Evolutionary conservation across 2,329 filamentous ascomycete genomes (phyloP), one percentile per base, ranked within the genome.

Genomic region (Colletotrichum musae): DNA sequence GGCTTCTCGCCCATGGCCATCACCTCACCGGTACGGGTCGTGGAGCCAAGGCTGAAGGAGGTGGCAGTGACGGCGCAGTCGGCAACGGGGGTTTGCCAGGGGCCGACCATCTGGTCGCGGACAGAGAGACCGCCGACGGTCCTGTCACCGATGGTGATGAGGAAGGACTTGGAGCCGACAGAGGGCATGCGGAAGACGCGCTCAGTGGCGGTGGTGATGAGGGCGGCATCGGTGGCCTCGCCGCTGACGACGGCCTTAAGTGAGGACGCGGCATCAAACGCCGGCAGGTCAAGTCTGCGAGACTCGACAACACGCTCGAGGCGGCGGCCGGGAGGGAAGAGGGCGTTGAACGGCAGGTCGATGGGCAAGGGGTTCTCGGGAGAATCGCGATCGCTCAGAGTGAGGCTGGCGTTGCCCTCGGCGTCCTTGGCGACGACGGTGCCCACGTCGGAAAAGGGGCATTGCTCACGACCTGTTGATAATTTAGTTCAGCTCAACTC

Each of bases 1-100:
- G 95, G 94, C 81, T 93, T 96, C 82, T 98, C 95, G 41, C 96
- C 96, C 92, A 97, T 97, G 1, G 94, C 92, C 94, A 98, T 97
- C n/a, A 95, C 95, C 80, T 98, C 96, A 73, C 96, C 96, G 32
- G 91, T 93, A 75, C 88, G 91, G 56, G 92, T 87, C 69, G 92
- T 93, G 16, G 87, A 83, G 16, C 85, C 86, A 7, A 88, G 76
- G 54, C 90, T 88, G 74, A 97, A 90, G 2, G 94, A 92, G 0
- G 94, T 95, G 0, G 93, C 91, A 24, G 95, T 98, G 26, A 98
- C 95, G 3, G 94, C 95, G 56, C 97, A 95, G 79, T 99, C 95
- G 4, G 96, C 92, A 15, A 98, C 94, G 3, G 96, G 96, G 13
- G 92, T 93, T 79, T 98, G 96, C 95, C 95, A 98, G 58, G 93